Evolutionary conservation across 306 rosid species (phyloP).

Genomic region (Ceratonia siliqua): DNA sequence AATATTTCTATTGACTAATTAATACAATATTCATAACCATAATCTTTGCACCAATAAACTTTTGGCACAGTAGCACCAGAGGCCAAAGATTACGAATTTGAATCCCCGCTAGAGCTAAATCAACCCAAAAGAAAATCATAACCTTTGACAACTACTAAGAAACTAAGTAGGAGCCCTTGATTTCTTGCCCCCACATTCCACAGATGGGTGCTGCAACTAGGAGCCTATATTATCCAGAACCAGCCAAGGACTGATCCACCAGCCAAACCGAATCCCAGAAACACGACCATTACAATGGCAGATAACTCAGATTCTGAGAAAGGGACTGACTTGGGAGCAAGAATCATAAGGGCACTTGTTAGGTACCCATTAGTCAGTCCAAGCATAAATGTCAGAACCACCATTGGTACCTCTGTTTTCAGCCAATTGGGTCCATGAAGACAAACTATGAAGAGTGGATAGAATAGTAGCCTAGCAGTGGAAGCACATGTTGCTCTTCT

Average conservation of each 20-base stretch:
- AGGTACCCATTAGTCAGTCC: constrained; percentile 81
- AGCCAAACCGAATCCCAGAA: constrained; percentile 84
- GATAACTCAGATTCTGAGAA: constrained; percentile 68
- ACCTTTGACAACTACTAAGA: too few species aligned
- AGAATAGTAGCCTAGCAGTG: constrained; percentile 63
- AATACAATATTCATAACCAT: too few species aligned
- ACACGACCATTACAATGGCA: constrained; percentile 78
- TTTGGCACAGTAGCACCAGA: too few species aligned
- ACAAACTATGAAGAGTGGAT: constrained; percentile 79
- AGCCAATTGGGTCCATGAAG: constrained; percentile 87
- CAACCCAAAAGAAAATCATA: too few species aligned
- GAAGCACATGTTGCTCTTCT: constrained; percentile 66
- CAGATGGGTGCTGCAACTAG: constrained; percentile 7
- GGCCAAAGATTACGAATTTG: too few species aligned
- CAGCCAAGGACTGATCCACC: constrained; percentile 87
- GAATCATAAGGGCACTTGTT: constrained; percentile 86
- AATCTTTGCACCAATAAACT: too few species aligned
- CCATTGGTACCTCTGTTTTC: constrained; percentile 65
- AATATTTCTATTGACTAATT: too few species aligned
- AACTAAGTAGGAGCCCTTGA: background rate
- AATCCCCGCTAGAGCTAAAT: too few species aligned
- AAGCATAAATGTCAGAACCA: constrained; percentile 71
- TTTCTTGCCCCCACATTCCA: background rate
- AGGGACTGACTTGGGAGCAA: constrained; percentile 64
- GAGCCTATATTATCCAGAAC: constrained; percentile 72